These are phyloP conservation scores for Cyclanthera cordifolia DNA, from an alignment of 306 rosid species.

Conservation along the genomic window DNA sequence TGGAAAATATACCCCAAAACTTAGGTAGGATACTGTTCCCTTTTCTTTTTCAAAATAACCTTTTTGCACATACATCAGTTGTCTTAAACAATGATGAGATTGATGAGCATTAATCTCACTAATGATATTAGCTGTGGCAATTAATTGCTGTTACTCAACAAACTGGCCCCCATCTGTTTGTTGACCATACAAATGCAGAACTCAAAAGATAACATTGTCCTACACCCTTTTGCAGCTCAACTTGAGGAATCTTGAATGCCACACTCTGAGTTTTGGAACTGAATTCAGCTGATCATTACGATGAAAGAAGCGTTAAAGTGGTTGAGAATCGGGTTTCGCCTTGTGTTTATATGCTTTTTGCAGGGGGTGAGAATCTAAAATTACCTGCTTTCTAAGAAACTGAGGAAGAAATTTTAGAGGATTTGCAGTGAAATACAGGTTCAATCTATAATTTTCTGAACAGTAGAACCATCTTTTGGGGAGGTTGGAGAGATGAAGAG, in stretches of 20 bases:
- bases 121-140: background rate
- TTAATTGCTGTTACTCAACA: constrained; percentile 1
- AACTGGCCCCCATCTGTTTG: background rate
- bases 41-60: too few species aligned
- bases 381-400: background rate
- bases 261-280: constrained; percentile 65
- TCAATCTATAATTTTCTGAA: background rate
- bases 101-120: background rate
- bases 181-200: too few species aligned
- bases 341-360: background rate
- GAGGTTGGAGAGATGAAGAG: background rate
- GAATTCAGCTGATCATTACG: constrained; percentile 29
- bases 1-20: too few species aligned
- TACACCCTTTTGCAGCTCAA: constrained; percentile 59
- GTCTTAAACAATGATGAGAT: background rate
- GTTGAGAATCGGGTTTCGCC: background rate
- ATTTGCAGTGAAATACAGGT: background rate
- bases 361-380: background rate
- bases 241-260: constrained; percentile 70
- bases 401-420: background rate
- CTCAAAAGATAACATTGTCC: background rate
- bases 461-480: too few species aligned
- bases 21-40: too few species aligned
- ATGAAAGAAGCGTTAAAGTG: background rate
- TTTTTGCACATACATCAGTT: too few species aligned